Evolutionary conservation across 78 protist species (phyloP).

Genomic region (Polysphondylium violaceum): DNA sequence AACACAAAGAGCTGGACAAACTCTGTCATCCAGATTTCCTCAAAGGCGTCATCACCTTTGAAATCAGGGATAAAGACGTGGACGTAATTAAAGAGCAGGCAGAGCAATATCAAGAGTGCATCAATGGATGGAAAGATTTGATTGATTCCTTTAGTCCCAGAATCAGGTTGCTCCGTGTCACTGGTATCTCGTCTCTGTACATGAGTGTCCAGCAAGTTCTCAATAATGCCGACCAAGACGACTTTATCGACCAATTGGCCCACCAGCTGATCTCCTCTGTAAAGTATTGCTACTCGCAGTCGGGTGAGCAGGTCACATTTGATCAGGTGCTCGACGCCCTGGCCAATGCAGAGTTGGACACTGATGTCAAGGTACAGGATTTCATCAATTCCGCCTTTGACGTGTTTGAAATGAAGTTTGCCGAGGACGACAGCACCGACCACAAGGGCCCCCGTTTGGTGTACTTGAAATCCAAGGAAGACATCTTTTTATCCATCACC

Average conservation of each 20-base stretch:
- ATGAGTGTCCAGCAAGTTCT: neutral
- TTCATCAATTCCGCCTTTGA: neutral
- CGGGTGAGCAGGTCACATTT: neutral
- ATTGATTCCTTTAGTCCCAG: constrained; percentile 7
- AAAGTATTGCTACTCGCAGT: constrained; percentile 34
- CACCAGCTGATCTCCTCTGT: constrained; percentile 3
- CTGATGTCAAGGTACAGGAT: neutral
- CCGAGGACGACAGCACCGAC: neutral
- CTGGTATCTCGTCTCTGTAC: constrained; percentile 43
- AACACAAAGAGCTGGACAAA: neutral
- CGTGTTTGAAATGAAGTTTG: neutral
- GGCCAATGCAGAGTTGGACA: neutral
- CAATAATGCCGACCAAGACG: neutral
- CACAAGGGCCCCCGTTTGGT: neutral
- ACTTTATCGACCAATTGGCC: neutral
- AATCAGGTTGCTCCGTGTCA: constrained; percentile 14
- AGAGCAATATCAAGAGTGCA: neutral
- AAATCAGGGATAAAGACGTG: neutral
- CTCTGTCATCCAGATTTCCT: neutral
- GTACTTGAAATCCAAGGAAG: neutral
- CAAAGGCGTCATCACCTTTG: neutral
- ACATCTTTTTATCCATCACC: constrained; percentile 1
- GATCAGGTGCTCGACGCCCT: neutral
- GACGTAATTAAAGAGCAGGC: neutral
- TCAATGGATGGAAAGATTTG: constrained; percentile 4